Base-by-base conservation (phyloP, 768 basidiomycete species). In the Butyriboletus loyo region DNA sequence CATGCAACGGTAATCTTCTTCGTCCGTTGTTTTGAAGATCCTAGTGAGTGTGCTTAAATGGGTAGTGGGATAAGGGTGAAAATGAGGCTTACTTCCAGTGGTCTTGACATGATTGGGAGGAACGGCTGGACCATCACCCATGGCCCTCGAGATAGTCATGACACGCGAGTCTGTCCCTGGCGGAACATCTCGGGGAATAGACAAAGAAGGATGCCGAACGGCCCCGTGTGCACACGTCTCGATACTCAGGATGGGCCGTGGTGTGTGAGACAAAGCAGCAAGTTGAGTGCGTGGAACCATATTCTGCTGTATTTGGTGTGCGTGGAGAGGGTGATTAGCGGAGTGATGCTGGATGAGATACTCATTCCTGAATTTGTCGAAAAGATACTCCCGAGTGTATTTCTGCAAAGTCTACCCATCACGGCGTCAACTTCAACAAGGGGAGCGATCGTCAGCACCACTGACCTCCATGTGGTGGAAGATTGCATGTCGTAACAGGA, bases 1-100 rank as follows among this genome's bases (percentile, higher is more conserved):
- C 90, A 92, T 35, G 90, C 90, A 40, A 92, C 89, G 21, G 86
- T 89, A 49, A 92, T 92, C 72, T 92, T 91, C 76, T 90, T 91
- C 49, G 85, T 81, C 52, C 87, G 79, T 59, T 81, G 81, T 59
- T 86, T 85, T 56, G 77, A 76, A 31, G 82, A 80, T 66, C 77
- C 84, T 83, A 59, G 49, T 53, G 35, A 51, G 54, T 14, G 43
- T 32, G 62, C 31, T 59, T 53, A 57, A 58, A 58, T 51, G 51
- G 34, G 44, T 52, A 42, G 43, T 47, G 53, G 31, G 40, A 34
- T n/a, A 32, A 57, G 27, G 48, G 38, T 32, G 40, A n/a, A 53
- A 43, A 48, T 11, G 52, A 55, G 59, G 48, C 76, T 72, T 58
- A 79, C 77, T 73, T 47, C 71, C 67, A 46, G 69, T 55, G 31